A percentile compares a stretch with the other conserved stretches of the same genome.
These are phyloP conservation scores for Alternaria burnsii DNA, from an alignment of 2,329 filamentous ascomycete genomes.

Conservation along the genomic window DNA sequence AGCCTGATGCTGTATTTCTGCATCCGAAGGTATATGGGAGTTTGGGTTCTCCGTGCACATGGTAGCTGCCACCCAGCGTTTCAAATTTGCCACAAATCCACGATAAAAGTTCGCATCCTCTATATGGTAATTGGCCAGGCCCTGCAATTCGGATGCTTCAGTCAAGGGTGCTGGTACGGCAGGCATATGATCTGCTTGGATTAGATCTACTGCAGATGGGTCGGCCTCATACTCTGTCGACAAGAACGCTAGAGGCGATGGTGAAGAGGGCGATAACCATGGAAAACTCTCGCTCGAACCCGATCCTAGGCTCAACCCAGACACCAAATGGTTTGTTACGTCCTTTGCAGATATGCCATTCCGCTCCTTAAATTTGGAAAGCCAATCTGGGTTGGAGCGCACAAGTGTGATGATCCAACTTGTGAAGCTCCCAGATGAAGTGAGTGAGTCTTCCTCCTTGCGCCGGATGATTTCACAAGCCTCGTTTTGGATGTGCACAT, in stretches of 20 bases:
- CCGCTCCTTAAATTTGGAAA: background rate
- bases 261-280: background rate
- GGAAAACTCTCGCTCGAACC: background rate
- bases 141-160: background rate
- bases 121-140: background rate
- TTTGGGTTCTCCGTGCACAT: background rate
- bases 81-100: background rate
- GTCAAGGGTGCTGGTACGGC: background rate
- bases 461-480: background rate
- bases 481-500: background rate
- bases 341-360: background rate
- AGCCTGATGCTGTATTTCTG: background rate
- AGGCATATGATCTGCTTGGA: background rate
- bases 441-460: background rate
- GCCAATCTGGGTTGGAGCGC: background rate
- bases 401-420: background rate
- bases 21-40: background rate
- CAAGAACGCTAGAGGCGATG: background rate
- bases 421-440: background rate
- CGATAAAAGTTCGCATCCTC: background rate
- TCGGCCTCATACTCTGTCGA: background rate
- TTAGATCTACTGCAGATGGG: background rate
- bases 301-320: background rate
- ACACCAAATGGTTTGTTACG: background rate
- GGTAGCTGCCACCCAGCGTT: background rate